Evolutionary conservation across 2,329 filamentous ascomycete species (phyloP).

Genomic region (Beauveria caledonica): DNA sequence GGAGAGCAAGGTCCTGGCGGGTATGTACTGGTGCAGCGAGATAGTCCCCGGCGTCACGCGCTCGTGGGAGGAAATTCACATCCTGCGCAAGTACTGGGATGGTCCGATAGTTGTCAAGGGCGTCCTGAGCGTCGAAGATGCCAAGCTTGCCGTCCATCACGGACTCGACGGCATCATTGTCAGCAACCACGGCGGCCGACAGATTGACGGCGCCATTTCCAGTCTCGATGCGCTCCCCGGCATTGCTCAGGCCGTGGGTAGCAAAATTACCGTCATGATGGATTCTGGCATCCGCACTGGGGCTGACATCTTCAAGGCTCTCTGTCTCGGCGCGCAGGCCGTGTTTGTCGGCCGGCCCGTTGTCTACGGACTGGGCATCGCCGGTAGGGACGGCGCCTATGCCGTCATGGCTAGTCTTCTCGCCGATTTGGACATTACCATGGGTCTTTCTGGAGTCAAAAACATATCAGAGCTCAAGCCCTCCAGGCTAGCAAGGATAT

Average conservation of each 20-base stretch:
- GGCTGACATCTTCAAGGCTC: conserved; percentile 31
- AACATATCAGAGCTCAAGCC: conserved; percentile 29
- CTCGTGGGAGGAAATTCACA: conserved; percentile 53
- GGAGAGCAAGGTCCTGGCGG: conserved; percentile 41
- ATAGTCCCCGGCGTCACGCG: conserved; percentile 40
- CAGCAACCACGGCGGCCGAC: conserved; percentile 35
- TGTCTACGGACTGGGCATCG: conserved; percentile 28
- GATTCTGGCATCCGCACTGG: conserved; percentile 34
- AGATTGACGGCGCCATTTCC: conserved; percentile 30
- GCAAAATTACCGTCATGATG: conserved; percentile 48
- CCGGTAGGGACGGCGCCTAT: conserved; percentile 44
- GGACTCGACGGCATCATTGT: conserved; percentile 33
- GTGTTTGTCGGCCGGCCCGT: conserved; percentile 36
- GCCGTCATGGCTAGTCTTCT: conserved; percentile 35
- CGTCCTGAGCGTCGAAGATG: conserved; percentile 32
- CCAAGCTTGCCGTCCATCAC: conserved; percentile 27
- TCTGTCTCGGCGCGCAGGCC: conserved; percentile 32
- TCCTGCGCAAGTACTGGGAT: conserved; percentile 51
- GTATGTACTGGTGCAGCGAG: conserved; percentile 42
- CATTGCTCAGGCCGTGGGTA: conserved; percentile 47
- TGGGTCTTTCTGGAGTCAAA: conserved; percentile 45
- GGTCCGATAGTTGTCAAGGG: conserved; percentile 39
- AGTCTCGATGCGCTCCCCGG: conserved; percentile 47
- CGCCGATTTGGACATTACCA: conserved; percentile 40
- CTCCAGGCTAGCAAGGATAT: conserved; percentile 24